Percentiles rank a stretch among this genome's conserved stretches.
These are phyloP conservation scores for Lanmaoa rubissima DNA, from an alignment of 768 basidiomycete species.

Conservation along the genomic window DNA sequence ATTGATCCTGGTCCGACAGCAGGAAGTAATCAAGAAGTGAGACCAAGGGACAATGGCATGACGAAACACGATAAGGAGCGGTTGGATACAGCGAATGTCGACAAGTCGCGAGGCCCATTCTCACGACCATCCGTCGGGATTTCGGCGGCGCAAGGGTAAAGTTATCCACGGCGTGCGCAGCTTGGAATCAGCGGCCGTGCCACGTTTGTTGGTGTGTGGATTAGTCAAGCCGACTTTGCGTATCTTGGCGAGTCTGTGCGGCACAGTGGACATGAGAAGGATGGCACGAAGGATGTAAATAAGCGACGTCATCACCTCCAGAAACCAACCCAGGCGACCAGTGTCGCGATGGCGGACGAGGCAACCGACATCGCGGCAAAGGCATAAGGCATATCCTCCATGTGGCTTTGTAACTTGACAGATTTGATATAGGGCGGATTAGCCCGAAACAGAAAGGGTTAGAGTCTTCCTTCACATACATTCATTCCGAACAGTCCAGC, in stretches of 20 bases:
- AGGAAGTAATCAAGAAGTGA: neutral
- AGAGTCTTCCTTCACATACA: conserved; percentile 46
- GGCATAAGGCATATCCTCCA: conserved; percentile 72
- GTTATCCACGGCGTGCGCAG: conserved; percentile 35
- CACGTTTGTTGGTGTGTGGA: conserved; percentile 18
- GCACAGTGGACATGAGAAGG: conserved; percentile 2
- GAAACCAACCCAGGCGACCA: conserved; percentile 66
- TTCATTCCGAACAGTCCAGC: conserved; percentile 98
- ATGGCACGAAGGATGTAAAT: conserved; percentile 10
- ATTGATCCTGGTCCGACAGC: conserved; percentile 21
- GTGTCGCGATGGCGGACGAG: conserved; percentile 55
- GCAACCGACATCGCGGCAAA: conserved; percentile 65
- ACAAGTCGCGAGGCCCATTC: conserved; percentile 6
- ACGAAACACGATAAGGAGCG: conserved; percentile 13
- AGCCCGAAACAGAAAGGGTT: conserved; percentile 24
- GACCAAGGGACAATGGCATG: neutral
- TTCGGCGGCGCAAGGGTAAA: conserved; percentile 39
- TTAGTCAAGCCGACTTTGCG: conserved; percentile 44
- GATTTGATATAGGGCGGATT: conserved; percentile 21
- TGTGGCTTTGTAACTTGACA: conserved; percentile 64
- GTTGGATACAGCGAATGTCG: conserved; percentile 1
- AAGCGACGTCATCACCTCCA: conserved; percentile 44
- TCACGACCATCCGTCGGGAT: conserved; percentile 41
- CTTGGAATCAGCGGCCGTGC: conserved; percentile 10
- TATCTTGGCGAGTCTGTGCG: conserved; percentile 42